phyloP scores from a whole-genome alignment of 441 rosid genomes.

The Corymbia calophylla region DNA sequence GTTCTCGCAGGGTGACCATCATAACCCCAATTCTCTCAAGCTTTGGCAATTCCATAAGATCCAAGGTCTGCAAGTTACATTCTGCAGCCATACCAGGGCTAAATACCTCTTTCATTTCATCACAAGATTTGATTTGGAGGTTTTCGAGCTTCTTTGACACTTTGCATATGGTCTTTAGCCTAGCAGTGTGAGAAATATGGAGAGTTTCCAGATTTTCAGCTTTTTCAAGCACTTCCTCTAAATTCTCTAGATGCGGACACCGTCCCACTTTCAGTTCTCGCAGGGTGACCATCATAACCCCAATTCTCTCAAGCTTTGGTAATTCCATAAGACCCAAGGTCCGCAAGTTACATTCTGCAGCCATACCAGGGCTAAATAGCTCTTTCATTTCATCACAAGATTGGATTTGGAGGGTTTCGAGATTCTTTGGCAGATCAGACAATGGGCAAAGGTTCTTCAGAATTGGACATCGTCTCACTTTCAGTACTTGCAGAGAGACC shows the following conservation, averaged over 20 bases:
- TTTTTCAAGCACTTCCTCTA: too few species aligned
- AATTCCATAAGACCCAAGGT: conserved; percentile 24
- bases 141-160: too few species aligned
- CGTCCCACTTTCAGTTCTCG: too few species aligned
- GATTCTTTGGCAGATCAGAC: conserved; percentile 16
- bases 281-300: too few species aligned
- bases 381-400: conserved; percentile 31
- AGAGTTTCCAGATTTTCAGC: too few species aligned
- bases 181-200: too few species aligned
- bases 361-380: not conserved
- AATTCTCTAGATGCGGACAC: too few species aligned
- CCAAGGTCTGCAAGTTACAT: conserved; percentile 10
- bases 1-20: too few species aligned
- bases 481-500: not conserved
- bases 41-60: conserved; percentile 15
- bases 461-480: conserved; percentile 4
- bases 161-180: too few species aligned
- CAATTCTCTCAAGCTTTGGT: too few species aligned
- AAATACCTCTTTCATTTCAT: not conserved
- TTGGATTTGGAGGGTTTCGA: conserved; percentile 19
- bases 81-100: not conserved
- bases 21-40: too few species aligned
- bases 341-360: not conserved
- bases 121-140: too few species aligned
- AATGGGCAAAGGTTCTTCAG: conserved; percentile 18